A percentile compares a stretch with the other conserved stretches of the same genome.
Conservation (phyloP, 2,329 filamentous ascomycete genomes). For the Penicillium sp. region DNA sequence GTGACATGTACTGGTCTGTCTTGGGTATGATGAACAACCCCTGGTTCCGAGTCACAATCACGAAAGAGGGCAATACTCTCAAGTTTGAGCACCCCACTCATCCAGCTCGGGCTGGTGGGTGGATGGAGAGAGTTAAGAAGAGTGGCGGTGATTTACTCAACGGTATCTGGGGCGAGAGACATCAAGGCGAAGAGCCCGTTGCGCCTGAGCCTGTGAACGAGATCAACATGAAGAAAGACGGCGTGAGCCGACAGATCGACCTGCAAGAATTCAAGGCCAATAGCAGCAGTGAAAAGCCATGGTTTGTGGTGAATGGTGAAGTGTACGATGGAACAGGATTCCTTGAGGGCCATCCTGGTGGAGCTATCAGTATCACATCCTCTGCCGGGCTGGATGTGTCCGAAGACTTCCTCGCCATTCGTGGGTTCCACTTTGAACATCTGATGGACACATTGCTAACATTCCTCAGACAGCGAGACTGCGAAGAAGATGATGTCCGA, state of each 20-base stretch:
- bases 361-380: conserved; percentile 78
- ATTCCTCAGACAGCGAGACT: conserved; percentile 77
- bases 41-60: conserved; percentile 82
- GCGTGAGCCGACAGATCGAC: conserved; percentile 63
- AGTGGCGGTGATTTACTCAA: conserved; percentile 77
- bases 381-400: conserved; percentile 80
- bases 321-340: conserved; percentile 86
- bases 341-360: conserved; percentile 80
- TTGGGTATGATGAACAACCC: conserved; percentile 98
- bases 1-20: conserved; percentile 96
- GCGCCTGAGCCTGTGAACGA: conserved; percentile 60
- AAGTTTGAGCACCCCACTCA: conserved; percentile 89
- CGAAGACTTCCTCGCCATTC: conserved; percentile 90
- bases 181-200: conserved; percentile 51
- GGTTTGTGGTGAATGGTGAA: conserved; percentile 87
- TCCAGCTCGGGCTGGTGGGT: conserved; percentile 76
- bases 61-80: conserved; percentile 64
- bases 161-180: conserved; percentile 79
- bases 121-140: conserved; percentile 92
- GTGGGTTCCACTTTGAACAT: conserved; percentile 56
- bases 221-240: conserved; percentile 75
- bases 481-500: conserved; percentile 85
- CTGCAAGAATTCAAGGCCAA: conserved; percentile 73
- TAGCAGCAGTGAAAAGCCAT: conserved; percentile 66
- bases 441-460: conserved; percentile 26